phyloP scores from a whole-genome alignment of 2,329 filamentous ascomycete genomes.

The Cordyceps cicadae region DNA sequence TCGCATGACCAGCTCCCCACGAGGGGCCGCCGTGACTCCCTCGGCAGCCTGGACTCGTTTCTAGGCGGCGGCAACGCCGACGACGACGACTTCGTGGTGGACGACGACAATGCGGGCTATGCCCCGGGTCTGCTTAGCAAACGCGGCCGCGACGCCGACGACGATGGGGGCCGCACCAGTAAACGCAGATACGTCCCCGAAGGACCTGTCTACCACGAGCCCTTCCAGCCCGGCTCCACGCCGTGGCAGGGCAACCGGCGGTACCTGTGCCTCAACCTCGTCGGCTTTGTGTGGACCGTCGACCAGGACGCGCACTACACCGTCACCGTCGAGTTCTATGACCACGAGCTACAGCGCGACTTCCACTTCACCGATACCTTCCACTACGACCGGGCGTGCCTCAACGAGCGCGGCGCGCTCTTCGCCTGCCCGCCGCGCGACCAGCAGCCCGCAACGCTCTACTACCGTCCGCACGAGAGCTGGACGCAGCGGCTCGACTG shows the following conservation, averaged over 20 bases:
- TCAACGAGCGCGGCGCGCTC: constrained; percentile 75
- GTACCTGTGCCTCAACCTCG: constrained; percentile 87
- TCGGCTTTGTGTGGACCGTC: constrained; percentile 94
- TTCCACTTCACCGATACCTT: constrained; percentile 98
- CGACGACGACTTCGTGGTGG: constrained; percentile 78
- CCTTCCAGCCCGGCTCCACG: constrained; percentile 91
- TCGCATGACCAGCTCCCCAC: constrained; percentile 35
- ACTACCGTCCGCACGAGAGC: constrained; percentile 93
- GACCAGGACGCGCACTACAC: constrained; percentile 91
- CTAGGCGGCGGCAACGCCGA: constrained; percentile 42
- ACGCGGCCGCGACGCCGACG: constrained; percentile 44
- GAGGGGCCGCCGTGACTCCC: constrained; percentile 51
- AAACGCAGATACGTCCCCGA: constrained; percentile 44
- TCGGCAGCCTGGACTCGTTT: constrained; percentile 77
- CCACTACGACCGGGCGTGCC: constrained; percentile 89
- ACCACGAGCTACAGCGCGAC: constrained; percentile 82
- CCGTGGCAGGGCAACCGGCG: constrained; percentile 92
- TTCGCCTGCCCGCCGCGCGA: constrained; percentile 72
- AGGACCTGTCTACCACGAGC: constrained; percentile 61
- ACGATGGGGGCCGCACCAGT: constrained; percentile 33
- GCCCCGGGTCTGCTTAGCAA: constrained; percentile 45
- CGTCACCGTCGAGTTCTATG: constrained; percentile 95
- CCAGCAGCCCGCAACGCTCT: constrained; percentile 64
- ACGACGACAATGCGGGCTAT: constrained; percentile 93
- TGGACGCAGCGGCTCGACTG: constrained; percentile 90